A percentile compares a stretch with the other conserved stretches of the same genome.
These are phyloP conservation scores for Huntiella omanensis DNA, from an alignment of 2,329 filamentous ascomycete genomes.

Conservation along the genomic window DNA sequence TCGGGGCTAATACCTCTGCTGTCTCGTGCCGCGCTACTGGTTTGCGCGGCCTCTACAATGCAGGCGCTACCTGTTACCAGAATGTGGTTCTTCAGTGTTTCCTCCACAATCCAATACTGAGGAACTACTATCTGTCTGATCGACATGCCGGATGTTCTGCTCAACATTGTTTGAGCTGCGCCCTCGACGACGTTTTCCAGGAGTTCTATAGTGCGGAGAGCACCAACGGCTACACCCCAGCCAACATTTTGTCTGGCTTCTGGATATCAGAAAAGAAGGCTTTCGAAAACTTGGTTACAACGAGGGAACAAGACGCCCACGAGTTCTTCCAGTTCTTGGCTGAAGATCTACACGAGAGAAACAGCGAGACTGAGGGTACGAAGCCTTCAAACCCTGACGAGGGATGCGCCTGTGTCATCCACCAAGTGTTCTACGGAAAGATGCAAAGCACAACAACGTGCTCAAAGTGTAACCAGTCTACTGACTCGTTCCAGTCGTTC, in stretches of 20 bases:
- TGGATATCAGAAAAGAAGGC: constrained; percentile 68
- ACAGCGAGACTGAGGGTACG: constrained; percentile 41
- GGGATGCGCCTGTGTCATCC: constrained; percentile 74
- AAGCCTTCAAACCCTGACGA: constrained; percentile 39
- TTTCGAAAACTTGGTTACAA: constrained; percentile 63
- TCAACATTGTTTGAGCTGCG: constrained; percentile 46
- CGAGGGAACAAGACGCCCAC: constrained; percentile 90
- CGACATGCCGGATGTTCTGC: constrained; percentile 59
- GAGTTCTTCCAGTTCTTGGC: constrained; percentile 94
- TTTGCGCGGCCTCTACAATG: constrained; percentile 84
- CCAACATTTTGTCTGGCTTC: constrained; percentile 72
- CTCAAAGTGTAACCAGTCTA: constrained; percentile 66
- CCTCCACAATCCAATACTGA: constrained; percentile 79
- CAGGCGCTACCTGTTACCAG: constrained; percentile 97
- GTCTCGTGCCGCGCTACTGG: constrained; percentile 75
- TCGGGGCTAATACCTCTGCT: constrained; percentile 57
- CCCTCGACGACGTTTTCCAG: constrained; percentile 56
- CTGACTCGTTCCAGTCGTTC: constrained; percentile 70
- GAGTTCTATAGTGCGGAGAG: constrained; percentile 55
- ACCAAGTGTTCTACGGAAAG: constrained; percentile 87
- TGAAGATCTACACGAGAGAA: constrained; percentile 74
- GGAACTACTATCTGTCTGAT: constrained; percentile 82
- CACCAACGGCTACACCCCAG: constrained; percentile 76
- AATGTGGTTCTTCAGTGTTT: constrained; percentile 88
- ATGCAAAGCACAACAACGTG: constrained; percentile 82